phyloP scores from a whole-genome alignment of 23 red algal species.

The Gracilaria caudata region DNA sequence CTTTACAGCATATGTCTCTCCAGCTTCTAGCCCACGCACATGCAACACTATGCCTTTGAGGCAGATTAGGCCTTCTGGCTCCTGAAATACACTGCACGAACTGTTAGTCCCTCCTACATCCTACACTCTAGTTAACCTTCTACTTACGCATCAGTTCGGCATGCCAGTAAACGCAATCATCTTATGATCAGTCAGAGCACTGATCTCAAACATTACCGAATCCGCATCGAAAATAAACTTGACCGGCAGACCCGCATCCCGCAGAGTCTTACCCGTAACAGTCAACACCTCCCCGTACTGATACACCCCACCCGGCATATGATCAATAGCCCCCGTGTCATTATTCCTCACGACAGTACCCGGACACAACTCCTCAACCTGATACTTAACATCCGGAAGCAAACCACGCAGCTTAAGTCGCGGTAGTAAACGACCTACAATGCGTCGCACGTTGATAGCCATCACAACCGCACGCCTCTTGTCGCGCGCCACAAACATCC shows the following conservation, averaged over 20 bases:
- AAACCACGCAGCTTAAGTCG: constrained; percentile 83
- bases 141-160: constrained; percentile 7
- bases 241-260: constrained; percentile 82
- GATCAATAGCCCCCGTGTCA: constrained; percentile 87
- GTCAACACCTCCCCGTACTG: constrained; percentile 69
- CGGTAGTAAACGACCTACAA: constrained; percentile 89
- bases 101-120: not conserved
- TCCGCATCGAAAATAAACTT: constrained; percentile 97
- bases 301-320: constrained; percentile 78
- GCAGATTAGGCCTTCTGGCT: not conserved
- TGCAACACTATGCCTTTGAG: not conserved
- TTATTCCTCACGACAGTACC: constrained; percentile 83
- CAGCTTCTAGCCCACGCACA: not conserved
- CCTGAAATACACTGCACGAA: too few species aligned
- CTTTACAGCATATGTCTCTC: too few species aligned
- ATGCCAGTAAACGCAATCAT: not conserved
- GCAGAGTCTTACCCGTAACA: constrained; percentile 70
- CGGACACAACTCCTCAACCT: constrained; percentile 89
- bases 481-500: constrained; percentile 94
- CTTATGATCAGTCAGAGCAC: not conserved
- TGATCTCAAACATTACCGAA: constrained; percentile 72
- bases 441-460: constrained; percentile 80
- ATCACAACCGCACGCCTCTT: constrained; percentile 78
- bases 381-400: constrained; percentile 43
- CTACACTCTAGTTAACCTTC: not conserved